Percentiles rank a stretch among this genome's conserved stretches.
Evolutionary conservation across 805 yeast species (phyloP).

Genomic region (Metschnikowia corniflorae): DNA sequence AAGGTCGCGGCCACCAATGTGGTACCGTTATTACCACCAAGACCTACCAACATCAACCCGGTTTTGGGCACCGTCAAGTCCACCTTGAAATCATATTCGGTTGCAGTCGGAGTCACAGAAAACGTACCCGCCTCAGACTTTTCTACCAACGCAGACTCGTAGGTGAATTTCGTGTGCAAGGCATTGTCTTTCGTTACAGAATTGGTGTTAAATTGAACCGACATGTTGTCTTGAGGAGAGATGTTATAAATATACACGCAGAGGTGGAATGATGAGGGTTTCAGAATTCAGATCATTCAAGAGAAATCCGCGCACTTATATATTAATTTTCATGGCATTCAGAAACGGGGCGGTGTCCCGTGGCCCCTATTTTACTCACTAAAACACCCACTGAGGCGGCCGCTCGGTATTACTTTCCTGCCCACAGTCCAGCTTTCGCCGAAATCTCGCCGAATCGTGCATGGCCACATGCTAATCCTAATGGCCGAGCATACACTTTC

Average conservation of each 20-base stretch:
- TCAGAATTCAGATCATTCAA: too few species aligned
- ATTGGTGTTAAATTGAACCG: constrained; percentile 29
- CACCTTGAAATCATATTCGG: constrained; percentile 80
- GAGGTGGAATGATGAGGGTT: too few species aligned
- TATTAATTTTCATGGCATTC: not conserved
- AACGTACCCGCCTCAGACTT: constrained; percentile 48
- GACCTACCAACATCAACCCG: constrained; percentile 87
- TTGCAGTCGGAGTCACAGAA: constrained; percentile 65
- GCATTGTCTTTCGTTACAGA: constrained; percentile 48
- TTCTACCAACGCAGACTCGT: constrained; percentile 73
- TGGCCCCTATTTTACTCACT: constrained; percentile 4
- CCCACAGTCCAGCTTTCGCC: constrained; percentile 13
- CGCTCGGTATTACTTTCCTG: constrained; percentile 9
- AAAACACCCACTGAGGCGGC: too few species aligned
- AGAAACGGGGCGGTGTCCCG: not conserved
- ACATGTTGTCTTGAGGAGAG: constrained; percentile 14
- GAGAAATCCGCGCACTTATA: too few species aligned
- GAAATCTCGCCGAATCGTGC: constrained; percentile 19
- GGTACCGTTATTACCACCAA: constrained; percentile 96
- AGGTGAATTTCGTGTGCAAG: constrained; percentile 59
- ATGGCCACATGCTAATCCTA: constrained; percentile 8
- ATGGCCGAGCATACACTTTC: not conserved
- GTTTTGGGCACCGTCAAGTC: constrained; percentile 79
- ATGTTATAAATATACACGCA: too few species aligned
- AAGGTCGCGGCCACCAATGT: constrained; percentile 81